These are phyloP conservation scores for Candida xyloterini DNA, from an alignment of 805 yeast genomes.

Conservation along the genomic window DNA sequence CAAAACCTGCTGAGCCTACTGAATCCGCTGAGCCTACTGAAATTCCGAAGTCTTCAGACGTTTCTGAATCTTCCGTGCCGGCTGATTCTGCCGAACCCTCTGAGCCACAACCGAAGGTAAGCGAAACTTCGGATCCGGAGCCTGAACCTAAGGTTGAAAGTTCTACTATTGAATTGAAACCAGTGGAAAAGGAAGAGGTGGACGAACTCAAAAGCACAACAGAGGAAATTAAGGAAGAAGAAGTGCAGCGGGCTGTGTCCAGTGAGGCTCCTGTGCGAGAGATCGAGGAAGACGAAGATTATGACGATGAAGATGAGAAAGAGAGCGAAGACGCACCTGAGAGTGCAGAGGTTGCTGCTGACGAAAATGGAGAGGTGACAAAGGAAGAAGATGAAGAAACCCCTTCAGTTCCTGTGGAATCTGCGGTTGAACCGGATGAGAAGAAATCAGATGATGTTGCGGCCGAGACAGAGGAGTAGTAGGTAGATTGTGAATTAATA, in stretches of 20 bases:
- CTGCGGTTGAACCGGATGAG: neutral
- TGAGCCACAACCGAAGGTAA: neutral
- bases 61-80: no score
- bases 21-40: neutral
- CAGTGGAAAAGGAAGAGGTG: slow-evolving; percentile 32
- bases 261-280: slow-evolving; percentile 32
- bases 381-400: neutral
- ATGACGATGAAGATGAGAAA: slow-evolving; percentile 31
- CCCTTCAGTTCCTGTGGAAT: neutral
- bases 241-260: slow-evolving; percentile 14
- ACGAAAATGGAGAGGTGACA: neutral
- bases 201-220: slow-evolving; percentile 22
- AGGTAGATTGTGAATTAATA: slow-evolving; percentile 1
- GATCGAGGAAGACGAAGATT: slow-evolving; percentile 37
- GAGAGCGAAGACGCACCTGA: slow-evolving; percentile 1
- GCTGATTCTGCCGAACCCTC: neutral
- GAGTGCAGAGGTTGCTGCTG: neutral
- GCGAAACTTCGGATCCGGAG: neutral
- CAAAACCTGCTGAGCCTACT: slow-evolving; percentile 2
- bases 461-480: neutral
- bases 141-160: slow-evolving; percentile 1
- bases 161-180: slow-evolving; percentile 29
- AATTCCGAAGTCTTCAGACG: neutral
- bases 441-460: neutral
- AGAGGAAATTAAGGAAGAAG: slow-evolving; percentile 16